A percentile compares a stretch with the other conserved stretches of the same genome.
Evolutionary conservation across 257 asterid species (phyloP).

Genomic region (Gynochthodes officinalis): DNA sequence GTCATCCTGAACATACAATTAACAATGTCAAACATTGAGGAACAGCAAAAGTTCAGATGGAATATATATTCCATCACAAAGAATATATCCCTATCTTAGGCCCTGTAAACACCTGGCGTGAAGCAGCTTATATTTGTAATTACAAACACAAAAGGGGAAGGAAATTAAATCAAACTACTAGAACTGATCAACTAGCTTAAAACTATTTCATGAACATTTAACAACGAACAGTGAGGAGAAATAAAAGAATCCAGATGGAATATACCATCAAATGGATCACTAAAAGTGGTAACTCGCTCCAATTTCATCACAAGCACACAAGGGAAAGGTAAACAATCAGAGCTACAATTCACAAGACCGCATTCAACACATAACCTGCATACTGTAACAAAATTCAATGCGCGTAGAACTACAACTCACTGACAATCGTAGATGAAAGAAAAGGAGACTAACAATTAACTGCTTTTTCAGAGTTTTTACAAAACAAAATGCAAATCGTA

Average conservation of each 20-base stretch:
- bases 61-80: not conserved
- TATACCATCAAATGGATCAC: not conserved
- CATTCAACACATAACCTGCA: not conserved
- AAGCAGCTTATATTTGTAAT: too few species aligned
- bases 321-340: not conserved
- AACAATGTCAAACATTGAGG: not conserved
- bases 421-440: not conserved
- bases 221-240: not conserved
- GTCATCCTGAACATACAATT: constrained; percentile 55
- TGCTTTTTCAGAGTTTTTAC: not conserved
- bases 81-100: too few species aligned
- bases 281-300: not conserved
- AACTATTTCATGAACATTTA: too few species aligned
- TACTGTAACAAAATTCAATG: not conserved
- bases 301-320: not conserved
- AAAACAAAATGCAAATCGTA: not conserved
- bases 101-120: too few species aligned
- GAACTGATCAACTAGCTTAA: not conserved
- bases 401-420: not conserved
- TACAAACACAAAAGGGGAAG: too few species aligned
- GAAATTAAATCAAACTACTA: not conserved
- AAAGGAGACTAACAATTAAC: not conserved
- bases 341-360: not conserved
- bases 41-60: not conserved
- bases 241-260: not conserved